Evolutionary conservation across 2,329 filamentous ascomycete genomes (phyloP).

Genomic region (Phaeophleospora eucalypticola): DNA sequence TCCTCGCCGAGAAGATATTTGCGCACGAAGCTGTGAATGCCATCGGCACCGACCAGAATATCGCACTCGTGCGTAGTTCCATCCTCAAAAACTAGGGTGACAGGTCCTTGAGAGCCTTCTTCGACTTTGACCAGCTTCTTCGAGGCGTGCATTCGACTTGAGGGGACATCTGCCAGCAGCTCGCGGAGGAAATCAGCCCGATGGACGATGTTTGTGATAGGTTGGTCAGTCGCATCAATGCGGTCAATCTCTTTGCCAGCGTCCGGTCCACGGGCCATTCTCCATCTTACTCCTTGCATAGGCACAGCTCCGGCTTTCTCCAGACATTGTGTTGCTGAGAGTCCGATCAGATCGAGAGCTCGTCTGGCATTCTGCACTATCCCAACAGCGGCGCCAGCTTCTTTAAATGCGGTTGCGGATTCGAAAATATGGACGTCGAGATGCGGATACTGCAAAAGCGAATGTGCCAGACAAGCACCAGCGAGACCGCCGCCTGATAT

Average conservation of each 20-base stretch:
- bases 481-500: conserved; percentile 14
- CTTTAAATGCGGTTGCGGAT: conserved; percentile 10
- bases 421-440: conserved; percentile 14
- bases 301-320: conserved; percentile 7
- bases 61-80: conserved; percentile 5
- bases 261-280: conserved; percentile 9
- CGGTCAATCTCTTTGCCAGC: conserved; percentile 10
- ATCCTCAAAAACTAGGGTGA: conserved; percentile 7
- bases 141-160: conserved; percentile 10
- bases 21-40: conserved; percentile 11
- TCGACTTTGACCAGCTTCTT: conserved; percentile 12
- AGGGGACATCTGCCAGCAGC: conserved; percentile 6
- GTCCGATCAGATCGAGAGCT: conserved; percentile 10
- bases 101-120: background rate
- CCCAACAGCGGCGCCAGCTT: conserved; percentile 13
- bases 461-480: conserved; percentile 12
- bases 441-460: conserved; percentile 6
- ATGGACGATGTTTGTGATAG: conserved; percentile 11
- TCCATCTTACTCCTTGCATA: conserved; percentile 4
- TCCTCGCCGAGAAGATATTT: conserved; percentile 10
- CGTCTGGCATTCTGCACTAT: conserved; percentile 10
- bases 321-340: conserved; percentile 7
- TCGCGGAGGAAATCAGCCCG: conserved; percentile 11
- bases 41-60: conserved; percentile 16
- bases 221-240: conserved; percentile 11